Evolutionary conservation across 345 rosid species (phyloP).

Genomic region (Iberis pinnata): DNA sequence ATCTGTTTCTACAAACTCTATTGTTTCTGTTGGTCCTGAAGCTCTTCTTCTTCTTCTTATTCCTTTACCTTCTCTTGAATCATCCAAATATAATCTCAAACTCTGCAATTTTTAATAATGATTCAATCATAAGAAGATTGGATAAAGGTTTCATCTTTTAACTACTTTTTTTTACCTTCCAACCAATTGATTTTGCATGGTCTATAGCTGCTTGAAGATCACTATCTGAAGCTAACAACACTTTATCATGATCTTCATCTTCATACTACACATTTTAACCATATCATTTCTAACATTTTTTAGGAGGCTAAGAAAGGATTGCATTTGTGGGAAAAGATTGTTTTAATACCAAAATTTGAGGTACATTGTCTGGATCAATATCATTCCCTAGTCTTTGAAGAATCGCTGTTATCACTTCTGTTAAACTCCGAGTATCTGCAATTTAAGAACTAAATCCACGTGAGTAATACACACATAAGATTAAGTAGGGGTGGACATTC

Average conservation of each 20-base stretch:
- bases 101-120: conserved; percentile 44
- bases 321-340: neutral
- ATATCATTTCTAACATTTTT: conserved; percentile 18
- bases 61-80: conserved; percentile 40
- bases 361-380: conserved; percentile 65
- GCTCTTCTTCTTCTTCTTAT: conserved; percentile 38
- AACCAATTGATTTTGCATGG: conserved; percentile 79
- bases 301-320: neutral
- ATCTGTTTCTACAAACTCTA: conserved; percentile 54
- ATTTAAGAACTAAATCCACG: conserved; percentile 22
- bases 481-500: no score
- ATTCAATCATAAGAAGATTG: conserved; percentile 1
- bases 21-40: conserved; percentile 40
- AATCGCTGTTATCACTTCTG: conserved; percentile 70
- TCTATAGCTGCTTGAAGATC: conserved; percentile 88
- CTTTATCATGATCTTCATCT: conserved; percentile 94
- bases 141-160: neutral
- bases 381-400: conserved; percentile 86
- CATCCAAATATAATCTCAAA: conserved; percentile 80
- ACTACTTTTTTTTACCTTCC: conserved; percentile 54
- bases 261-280: conserved; percentile 55
- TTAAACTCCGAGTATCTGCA: conserved; percentile 66
- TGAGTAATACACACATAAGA: conserved; percentile 5
- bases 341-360: conserved; percentile 69
- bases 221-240: conserved; percentile 70